Evolutionary conservation across 208 protist genomes (phyloP), one percentile per base, ranked within the genome.

Genomic region (Phytomonas serpens): DNA sequence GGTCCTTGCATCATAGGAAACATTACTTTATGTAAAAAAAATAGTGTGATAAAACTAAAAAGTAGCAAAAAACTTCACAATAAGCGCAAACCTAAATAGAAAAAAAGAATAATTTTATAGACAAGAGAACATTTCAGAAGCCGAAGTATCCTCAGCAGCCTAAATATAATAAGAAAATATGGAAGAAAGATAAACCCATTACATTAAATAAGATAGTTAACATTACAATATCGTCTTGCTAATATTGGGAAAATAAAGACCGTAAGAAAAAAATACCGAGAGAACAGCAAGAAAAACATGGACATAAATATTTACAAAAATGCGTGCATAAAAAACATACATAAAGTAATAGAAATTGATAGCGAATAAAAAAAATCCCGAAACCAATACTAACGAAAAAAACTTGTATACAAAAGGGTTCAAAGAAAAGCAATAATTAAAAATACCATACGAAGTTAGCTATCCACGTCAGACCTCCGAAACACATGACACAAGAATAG

Each of bases 1-100:
- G 90, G 90, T 7, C 77, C 74, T 33, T 86, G 77, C 86, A 92
- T 91, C 1, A 83, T 84, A 38, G 90, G 87, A 69, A 93, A 93
- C 90, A 93, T 92, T 6, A 30, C 82, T 38, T n/a, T 67, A 65
- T 67, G 71, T 23, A 16, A 34, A 70, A 42, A 42, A 73, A 61
- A 73, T 23, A 71, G 5, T 9, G 70, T 37, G 23, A 37, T 27
- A 69, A 70, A 74, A 31, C 16, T 1, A 67, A 74, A 66, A 75
- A 68, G 0, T 2, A 23, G 71, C 11, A 51, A 14, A 51, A 16
- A 71, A 0, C 13, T 71, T 37, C 14, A 42, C 40, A 70, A 29
- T 14, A 67, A 67, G 27, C 13, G 7, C n/a, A 67, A 23, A 51
- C 0, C 37, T n/a, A 57, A 71, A 69, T 19, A 23, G 32, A 65